Conservation (phyloP, 805 yeast species). For the Priceomyces fermenticarens region DNA sequence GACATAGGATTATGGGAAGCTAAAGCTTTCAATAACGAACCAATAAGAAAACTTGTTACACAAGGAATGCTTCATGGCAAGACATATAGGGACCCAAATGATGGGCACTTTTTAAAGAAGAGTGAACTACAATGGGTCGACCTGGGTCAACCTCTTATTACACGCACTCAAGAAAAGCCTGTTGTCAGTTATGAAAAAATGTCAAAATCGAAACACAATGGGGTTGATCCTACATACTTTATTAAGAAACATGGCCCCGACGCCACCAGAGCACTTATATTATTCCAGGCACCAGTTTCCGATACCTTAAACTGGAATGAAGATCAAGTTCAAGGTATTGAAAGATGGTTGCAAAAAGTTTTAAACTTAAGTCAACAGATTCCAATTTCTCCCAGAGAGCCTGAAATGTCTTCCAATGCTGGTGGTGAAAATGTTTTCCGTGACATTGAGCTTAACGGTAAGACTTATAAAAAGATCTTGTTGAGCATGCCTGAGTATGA, state of each 20-base stretch:
- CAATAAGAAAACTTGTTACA: slow-evolving; percentile 74
- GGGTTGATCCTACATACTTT: slow-evolving; percentile 83
- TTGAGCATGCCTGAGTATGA: slow-evolving; percentile 46
- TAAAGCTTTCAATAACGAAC: slow-evolving; percentile 61
- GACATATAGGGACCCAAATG: slow-evolving; percentile 70
- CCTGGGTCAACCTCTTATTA: slow-evolving; percentile 43
- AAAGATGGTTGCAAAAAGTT: slow-evolving; percentile 78
- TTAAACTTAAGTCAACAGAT: slow-evolving; percentile 26
- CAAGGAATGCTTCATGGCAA: slow-evolving; percentile 99
- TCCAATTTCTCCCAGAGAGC: not conserved
- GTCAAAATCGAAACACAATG: slow-evolving; percentile 95
- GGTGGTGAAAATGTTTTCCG: not conserved
- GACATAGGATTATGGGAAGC: slow-evolving; percentile 71
- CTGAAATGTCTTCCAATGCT: slow-evolving; percentile 4
- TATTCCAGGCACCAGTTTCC: slow-evolving; percentile 86
- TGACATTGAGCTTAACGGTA: slow-evolving; percentile 18
- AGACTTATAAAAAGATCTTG: slow-evolving; percentile 14
- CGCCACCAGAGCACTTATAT: slow-evolving; percentile 87
- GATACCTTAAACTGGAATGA: slow-evolving; percentile 91
- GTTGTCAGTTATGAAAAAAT: slow-evolving; percentile 74
- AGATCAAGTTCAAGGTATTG: slow-evolving; percentile 76
- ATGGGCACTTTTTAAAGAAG: slow-evolving; percentile 74
- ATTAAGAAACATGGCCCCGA: slow-evolving; percentile 84
- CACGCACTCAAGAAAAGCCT: slow-evolving; percentile 51
- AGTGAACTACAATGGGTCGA: slow-evolving; percentile 57